A percentile compares a stretch with the other conserved stretches of the same genome.
Evolutionary conservation across 2,329 filamentous ascomycete species (phyloP).

Genomic region (Diatrype stigma): DNA sequence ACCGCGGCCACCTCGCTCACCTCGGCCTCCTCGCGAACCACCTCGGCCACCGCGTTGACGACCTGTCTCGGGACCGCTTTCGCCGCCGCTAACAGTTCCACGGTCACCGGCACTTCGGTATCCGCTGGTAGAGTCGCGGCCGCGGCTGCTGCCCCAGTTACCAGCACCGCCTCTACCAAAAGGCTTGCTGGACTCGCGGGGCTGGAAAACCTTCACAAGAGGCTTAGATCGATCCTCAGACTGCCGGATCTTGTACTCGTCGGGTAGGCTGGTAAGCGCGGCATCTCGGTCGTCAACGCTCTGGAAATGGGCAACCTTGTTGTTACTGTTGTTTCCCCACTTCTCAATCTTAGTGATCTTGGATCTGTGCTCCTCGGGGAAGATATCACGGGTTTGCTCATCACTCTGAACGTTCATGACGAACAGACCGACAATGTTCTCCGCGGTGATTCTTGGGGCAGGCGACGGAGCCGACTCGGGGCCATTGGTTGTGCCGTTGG

Average conservation of each 20-base stretch:
- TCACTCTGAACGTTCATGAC: slow-evolving; percentile 81
- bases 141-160: slow-evolving; percentile 62
- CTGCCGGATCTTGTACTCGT: slow-evolving; percentile 70
- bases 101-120: slow-evolving; percentile 84
- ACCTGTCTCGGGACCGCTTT: slow-evolving; percentile 60
- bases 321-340: slow-evolving; percentile 61
- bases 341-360: slow-evolving; percentile 80
- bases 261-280: slow-evolving; percentile 69
- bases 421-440: slow-evolving; percentile 80
- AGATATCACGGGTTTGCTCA: slow-evolving; percentile 76
- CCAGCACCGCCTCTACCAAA: slow-evolving; percentile 61
- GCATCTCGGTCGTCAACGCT: slow-evolving; percentile 74
- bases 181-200: slow-evolving; percentile 52
- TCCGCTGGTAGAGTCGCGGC: slow-evolving; percentile 63
- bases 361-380: slow-evolving; percentile 74
- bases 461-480: slow-evolving; percentile 53
- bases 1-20: slow-evolving; percentile 53
- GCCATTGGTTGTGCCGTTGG: slow-evolving; percentile 51
- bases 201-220: slow-evolving; percentile 78
- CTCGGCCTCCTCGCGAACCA: slow-evolving; percentile 54
- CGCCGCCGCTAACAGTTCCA: slow-evolving; percentile 57
- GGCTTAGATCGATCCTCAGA: slow-evolving; percentile 73
- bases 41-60: slow-evolving; percentile 53
- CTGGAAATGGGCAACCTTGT: slow-evolving; percentile 84
- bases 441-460: slow-evolving; percentile 53